Percentiles rank a stretch among this genome's conserved stretches.
These are phyloP conservation scores for Colletotrichum tabaci DNA, from an alignment of 2,329 filamentous ascomycete genomes.

Conservation along the genomic window DNA sequence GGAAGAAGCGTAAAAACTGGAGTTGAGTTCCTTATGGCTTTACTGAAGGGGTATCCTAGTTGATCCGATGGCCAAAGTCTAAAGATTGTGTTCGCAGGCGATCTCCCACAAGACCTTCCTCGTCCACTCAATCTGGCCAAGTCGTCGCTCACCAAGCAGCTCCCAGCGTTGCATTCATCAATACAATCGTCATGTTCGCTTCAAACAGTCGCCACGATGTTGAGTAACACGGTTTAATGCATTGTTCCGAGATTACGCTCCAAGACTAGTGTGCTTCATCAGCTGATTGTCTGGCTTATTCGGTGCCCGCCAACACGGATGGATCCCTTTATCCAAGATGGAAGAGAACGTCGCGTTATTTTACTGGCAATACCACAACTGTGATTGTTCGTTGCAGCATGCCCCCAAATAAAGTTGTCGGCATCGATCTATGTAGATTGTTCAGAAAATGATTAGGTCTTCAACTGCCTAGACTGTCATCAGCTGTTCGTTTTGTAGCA, in stretches of 20 bases:
- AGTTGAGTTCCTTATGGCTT: not conserved
- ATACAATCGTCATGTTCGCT: slow-evolving; percentile 6
- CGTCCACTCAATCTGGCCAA: slow-evolving; percentile 20
- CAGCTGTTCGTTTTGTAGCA: no score
- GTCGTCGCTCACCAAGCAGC: slow-evolving; percentile 17
- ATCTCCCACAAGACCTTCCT: slow-evolving; percentile 7
- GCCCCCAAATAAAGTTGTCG: no score
- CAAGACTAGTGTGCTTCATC: not conserved
- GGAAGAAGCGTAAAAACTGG: not conserved
- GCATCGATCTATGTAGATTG: no score
- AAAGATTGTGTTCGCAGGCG: not conserved
- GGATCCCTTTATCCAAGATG: no score
- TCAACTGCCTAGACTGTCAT: no score
- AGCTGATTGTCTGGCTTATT: not conserved
- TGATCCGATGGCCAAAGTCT: slow-evolving; percentile 3
- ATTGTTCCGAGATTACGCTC: not conserved
- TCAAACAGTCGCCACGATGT: not conserved
- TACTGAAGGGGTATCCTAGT: not conserved
- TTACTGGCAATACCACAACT: no score
- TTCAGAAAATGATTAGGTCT: no score
- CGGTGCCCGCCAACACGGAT: not conserved
- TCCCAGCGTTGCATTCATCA: not conserved
- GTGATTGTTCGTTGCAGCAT: no score
- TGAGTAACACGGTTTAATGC: not conserved
- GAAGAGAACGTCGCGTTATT: rapidly evolving